A percentile compares a stretch with the other conserved stretches of the same genome.
phyloP scores from a whole-genome alignment of 257 asterid genomes.

The Solanum boliviense region DNA sequence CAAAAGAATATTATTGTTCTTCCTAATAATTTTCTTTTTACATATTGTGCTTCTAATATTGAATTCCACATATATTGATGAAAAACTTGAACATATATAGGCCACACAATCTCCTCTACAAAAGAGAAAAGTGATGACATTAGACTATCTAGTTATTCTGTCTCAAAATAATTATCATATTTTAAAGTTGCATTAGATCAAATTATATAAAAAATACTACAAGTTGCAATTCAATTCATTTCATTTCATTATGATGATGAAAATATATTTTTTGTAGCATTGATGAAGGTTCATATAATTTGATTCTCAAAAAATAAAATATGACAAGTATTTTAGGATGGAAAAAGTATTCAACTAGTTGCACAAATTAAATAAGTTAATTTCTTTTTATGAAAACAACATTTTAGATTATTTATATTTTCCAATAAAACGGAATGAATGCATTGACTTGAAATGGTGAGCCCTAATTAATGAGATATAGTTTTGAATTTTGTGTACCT shows the following conservation, averaged over 20 bases:
- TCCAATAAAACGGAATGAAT: neutral
- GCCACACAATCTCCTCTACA: neutral
- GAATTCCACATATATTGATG: neutral
- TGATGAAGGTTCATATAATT: neutral
- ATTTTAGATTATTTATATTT: neutral
- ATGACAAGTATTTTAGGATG: neutral
- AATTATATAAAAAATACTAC: neutral
- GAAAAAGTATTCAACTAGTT: neutral
- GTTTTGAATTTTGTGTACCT: neutral
- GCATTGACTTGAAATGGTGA: neutral
- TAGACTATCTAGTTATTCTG: neutral
- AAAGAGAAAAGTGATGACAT: neutral
- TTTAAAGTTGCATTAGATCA: no score
- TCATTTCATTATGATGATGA: neutral
- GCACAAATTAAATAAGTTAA: neutral
- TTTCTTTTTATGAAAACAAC: neutral
- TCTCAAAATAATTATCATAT: neutral
- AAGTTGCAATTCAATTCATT: neutral
- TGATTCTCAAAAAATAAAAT: neutral
- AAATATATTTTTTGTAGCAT: neutral
- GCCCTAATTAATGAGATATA: neutral
- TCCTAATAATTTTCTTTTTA: neutral
- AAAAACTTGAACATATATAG: neutral
- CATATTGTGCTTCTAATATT: neutral
- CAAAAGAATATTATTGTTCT: neutral